Conservation (phyloP, 257 asterid genomes). For the Solanum rostratum region DNA sequence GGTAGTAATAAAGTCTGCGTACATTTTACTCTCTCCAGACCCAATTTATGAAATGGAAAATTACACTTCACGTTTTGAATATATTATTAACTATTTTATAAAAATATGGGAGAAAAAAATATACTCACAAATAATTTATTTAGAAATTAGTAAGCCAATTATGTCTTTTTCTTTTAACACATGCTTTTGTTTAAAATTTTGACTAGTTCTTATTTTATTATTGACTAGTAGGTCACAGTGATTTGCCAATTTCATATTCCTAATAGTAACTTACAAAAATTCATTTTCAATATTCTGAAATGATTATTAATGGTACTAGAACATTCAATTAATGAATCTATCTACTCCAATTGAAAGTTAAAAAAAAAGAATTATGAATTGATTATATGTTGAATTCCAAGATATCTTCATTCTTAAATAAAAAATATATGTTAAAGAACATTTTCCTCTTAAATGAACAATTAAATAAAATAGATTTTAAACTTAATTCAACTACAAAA, state of each 20-base stretch:
- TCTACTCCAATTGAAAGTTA: background rate
- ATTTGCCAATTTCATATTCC: background rate
- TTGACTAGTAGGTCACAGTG: background rate
- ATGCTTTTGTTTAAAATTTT: background rate
- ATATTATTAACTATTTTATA: too few relatives aligned
- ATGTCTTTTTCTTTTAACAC: background rate
- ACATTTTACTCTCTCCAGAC: too few relatives aligned
- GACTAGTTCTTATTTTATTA: background rate
- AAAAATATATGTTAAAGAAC: too few relatives aligned
- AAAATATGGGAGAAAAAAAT: too few relatives aligned
- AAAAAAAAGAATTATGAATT: background rate
- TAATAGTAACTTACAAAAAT: background rate
- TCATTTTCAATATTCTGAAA: background rate
- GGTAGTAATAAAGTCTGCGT: too few relatives aligned
- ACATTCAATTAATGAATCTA: background rate
- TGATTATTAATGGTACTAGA: background rate
- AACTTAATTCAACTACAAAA: too few relatives aligned
- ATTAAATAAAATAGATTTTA: too few relatives aligned
- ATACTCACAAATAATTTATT: background rate
- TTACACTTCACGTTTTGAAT: too few relatives aligned
- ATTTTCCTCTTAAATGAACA: background rate
- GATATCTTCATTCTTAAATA: too few relatives aligned
- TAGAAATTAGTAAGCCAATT: background rate
- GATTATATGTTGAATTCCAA: background rate
- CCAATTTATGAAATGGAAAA: too few relatives aligned